Percentiles rank a stretch among this genome's conserved stretches.
phyloP scores from a whole-genome alignment of 2,329 filamentous ascomycete genomes.

The Neopestalotiopsis rosae region DNA sequence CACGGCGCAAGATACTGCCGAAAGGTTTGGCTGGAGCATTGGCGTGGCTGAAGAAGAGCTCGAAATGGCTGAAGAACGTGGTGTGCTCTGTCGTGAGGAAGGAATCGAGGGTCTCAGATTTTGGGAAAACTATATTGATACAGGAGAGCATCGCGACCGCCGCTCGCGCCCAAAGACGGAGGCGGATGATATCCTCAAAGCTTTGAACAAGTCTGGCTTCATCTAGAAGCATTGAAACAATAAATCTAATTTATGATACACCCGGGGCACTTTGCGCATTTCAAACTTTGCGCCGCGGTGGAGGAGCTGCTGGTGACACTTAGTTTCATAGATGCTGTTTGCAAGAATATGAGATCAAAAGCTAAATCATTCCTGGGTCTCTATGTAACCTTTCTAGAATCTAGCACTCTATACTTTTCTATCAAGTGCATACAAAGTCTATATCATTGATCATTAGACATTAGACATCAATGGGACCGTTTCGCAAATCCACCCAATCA shows the following conservation, averaged over 20 bases:
- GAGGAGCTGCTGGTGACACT: neutral
- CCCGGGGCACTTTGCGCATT: neutral
- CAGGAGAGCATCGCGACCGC: slow-evolving; percentile 43
- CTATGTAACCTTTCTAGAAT: neutral
- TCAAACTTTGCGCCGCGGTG: neutral
- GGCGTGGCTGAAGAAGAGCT: slow-evolving; percentile 95
- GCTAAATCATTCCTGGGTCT: neutral
- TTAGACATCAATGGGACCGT: slow-evolving; percentile 8
- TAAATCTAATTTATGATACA: neutral
- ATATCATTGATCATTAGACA: slow-evolving; percentile 16
- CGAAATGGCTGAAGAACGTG: slow-evolving; percentile 94
- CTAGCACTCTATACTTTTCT: neutral
- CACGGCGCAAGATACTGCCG: slow-evolving; percentile 86
- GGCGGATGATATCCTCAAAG: slow-evolving; percentile 47
- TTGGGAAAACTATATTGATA: slow-evolving; percentile 80
- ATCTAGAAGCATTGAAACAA: slow-evolving; percentile 20
- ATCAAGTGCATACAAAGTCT: slow-evolving; percentile 17
- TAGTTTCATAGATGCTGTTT: no score
- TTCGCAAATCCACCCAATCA: neutral
- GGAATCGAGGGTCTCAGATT: slow-evolving; percentile 89
- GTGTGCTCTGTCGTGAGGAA: slow-evolving; percentile 87
- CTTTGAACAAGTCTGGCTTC: slow-evolving; percentile 41
- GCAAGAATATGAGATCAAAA: neutral
- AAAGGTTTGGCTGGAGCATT: slow-evolving; percentile 94
- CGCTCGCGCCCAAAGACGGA: slow-evolving; percentile 38